Evolutionary conservation across 768 basidiomycete species (phyloP), one percentile per base, ranked within the genome.

Genomic region (Boletus reticulatus): DNA sequence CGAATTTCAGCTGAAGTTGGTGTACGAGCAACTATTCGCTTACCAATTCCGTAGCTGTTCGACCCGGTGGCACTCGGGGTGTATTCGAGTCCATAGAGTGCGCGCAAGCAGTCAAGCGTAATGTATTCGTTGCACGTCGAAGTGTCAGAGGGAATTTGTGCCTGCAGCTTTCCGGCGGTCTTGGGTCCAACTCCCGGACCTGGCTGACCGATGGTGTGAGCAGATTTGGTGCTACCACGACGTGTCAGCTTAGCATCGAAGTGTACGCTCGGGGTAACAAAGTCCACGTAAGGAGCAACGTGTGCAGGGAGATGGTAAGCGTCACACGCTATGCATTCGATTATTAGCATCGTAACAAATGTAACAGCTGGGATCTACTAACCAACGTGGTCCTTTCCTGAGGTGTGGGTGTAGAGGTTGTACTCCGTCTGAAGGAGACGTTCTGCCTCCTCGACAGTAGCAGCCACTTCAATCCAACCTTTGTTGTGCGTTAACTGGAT

Each of bases 21-120:
- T 27, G 6, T 29, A 4, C 31, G 38, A 50, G 13, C 13, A 29
- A 36, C 34, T 6, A 38, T 17, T 12, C 20, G 50, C 57, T 59
- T 8, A 72, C 72, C 67, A 5, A 74, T 60, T 20, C 74, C 74
- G 19, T 60, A 75, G 43, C 67, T 73, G 39, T 75, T 75, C 13
- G 34, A 36, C 45, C 55, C 50, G 44, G 59, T 37, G 2, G 32
- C 48, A 36, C 68, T 55, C 43, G 63, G 22, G 22, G 71, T 72
- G 2, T 48, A 37, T n/a, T 72, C 63, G 17, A 58, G 57, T 13
- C 47, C 51, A 43, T 75, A 75, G 4, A 73, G 54, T 10, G 58
- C 47, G 31, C 66, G 57, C 37, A 75, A 53, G 53, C 72, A 73
- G 19, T 50, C 34, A 4, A 66, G 72, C 17, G 67, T 75, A 52